phyloP scores from a whole-genome alignment of 176 grass and related monocot species.

The Guadua angustifolia region DNA sequence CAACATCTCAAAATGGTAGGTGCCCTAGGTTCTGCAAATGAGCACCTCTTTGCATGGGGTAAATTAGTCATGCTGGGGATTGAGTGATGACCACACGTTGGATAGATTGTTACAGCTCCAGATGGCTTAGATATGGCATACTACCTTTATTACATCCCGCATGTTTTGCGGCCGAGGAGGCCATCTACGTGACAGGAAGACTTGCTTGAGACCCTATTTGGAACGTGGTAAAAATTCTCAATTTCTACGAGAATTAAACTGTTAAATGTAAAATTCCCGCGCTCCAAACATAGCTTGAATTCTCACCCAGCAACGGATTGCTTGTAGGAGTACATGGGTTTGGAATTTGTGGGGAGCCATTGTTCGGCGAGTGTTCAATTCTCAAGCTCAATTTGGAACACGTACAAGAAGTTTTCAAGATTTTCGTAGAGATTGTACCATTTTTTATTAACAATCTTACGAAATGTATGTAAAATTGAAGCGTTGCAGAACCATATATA shows the following conservation, averaged over 20 bases:
- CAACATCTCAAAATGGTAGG: neutral
- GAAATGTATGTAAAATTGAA: neutral
- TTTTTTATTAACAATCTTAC: too few species aligned
- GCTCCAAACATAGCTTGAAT: too few species aligned
- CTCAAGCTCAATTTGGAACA: neutral
- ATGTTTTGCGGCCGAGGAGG: too few species aligned
- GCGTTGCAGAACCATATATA: neutral
- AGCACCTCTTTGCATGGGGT: neutral
- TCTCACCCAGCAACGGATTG: neutral
- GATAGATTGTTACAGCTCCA: neutral
- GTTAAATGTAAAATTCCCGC: too few species aligned
- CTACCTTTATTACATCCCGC: too few species aligned
- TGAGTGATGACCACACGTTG: neutral
- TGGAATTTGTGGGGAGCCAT: neutral
- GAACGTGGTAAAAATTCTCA: too few species aligned
- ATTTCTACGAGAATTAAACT: too few species aligned
- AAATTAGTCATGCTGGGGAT: neutral
- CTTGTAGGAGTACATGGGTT: neutral
- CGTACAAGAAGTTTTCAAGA: neutral
- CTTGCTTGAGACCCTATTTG: too few species aligned
- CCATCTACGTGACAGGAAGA: neutral
- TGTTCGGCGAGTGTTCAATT: neutral
- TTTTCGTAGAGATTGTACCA: neutral
- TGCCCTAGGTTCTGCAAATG: neutral
- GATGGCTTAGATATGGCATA: neutral